Percentiles rank a stretch among this genome's conserved stretches.
Conservation (phyloP, 345 rosid genomes). For the Passiflora organensis region DNA sequence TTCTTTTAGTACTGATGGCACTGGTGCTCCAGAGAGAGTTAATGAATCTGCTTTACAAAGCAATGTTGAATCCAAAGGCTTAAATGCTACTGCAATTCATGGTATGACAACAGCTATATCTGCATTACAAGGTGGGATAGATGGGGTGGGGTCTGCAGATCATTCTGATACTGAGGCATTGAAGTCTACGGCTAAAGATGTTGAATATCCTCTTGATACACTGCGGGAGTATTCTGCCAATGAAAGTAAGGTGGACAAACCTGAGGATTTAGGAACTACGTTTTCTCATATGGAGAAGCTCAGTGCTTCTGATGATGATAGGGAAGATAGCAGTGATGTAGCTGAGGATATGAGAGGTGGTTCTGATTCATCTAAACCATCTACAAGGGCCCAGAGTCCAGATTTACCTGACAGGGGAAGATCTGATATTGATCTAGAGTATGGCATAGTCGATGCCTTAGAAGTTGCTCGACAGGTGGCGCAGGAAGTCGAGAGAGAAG, state of each 20-base stretch:
- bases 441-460: conserved; percentile 82
- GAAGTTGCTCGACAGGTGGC: conserved; percentile 92
- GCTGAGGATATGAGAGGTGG: conserved; percentile 35
- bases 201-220: conserved; percentile 33
- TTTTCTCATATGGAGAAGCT: conserved; percentile 30
- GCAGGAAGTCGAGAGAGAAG: conserved; percentile 86
- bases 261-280: conserved; percentile 22
- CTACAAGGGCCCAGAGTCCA: conserved; percentile 28
- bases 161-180: conserved; percentile 16
- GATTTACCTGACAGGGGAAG: conserved; percentile 37
- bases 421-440: conserved; percentile 56
- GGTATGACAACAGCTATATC: conserved; percentile 28
- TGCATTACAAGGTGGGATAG: conserved; percentile 24
- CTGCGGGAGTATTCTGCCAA: conserved; percentile 34
- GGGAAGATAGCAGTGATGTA: conserved; percentile 31
- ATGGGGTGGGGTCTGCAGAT: conserved; percentile 25
- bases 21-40: conserved; percentile 23
- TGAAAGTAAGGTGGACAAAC: conserved; percentile 27
- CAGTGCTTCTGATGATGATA: conserved; percentile 36
- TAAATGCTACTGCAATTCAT: conserved; percentile 15
- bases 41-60: conserved; percentile 24
- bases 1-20: conserved; percentile 34
- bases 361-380: conserved; percentile 34
- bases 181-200: conserved; percentile 25
- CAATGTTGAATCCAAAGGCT: conserved; percentile 32